Evolutionary conservation across 1,139 yeast species (phyloP).

Genomic region (Diutina pseudorugosa): DNA sequence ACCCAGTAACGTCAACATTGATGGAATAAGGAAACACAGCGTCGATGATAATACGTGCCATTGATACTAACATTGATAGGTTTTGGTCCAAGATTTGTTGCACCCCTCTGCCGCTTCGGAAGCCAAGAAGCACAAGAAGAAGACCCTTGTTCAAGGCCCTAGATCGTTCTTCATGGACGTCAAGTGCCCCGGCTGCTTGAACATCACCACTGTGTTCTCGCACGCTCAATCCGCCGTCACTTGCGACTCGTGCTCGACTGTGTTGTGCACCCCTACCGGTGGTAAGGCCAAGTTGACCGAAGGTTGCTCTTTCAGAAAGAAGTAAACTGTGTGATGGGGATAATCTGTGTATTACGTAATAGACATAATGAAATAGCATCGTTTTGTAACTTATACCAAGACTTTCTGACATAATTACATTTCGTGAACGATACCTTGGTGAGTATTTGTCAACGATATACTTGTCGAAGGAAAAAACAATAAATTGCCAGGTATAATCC

Average conservation of each 20-base stretch:
- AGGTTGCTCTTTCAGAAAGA: slow-evolving; percentile 99
- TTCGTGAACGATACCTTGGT: no score
- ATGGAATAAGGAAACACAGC: background rate
- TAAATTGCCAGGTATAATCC: no score
- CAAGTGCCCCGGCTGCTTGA: slow-evolving; percentile 98
- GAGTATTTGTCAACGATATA: no score
- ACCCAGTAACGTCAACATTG: background rate
- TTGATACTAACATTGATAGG: slow-evolving; percentile 12
- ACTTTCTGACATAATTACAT: background rate
- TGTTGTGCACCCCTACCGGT: slow-evolving; percentile 98
- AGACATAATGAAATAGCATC: slow-evolving; percentile 3
- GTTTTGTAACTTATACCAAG: background rate
- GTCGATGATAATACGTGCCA: background rate
- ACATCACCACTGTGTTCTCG: slow-evolving; percentile 98
- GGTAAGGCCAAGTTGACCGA: slow-evolving; percentile 99
- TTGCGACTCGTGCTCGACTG: slow-evolving; percentile 97
- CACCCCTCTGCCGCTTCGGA: slow-evolving; percentile 96
- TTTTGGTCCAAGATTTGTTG: slow-evolving; percentile 35
- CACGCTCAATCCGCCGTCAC: slow-evolving; percentile 99
- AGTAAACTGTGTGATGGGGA: slow-evolving; percentile 35
- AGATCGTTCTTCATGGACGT: slow-evolving; percentile 99
- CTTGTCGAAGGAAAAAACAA: no score
- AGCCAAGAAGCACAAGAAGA: slow-evolving; percentile 94
- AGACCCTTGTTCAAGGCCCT: slow-evolving; percentile 94
- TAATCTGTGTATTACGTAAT: slow-evolving; percentile 4